Base-by-base conservation (phyloP, 192 early-diverging fungal species). In the Backusella tuberculispora region DNA sequence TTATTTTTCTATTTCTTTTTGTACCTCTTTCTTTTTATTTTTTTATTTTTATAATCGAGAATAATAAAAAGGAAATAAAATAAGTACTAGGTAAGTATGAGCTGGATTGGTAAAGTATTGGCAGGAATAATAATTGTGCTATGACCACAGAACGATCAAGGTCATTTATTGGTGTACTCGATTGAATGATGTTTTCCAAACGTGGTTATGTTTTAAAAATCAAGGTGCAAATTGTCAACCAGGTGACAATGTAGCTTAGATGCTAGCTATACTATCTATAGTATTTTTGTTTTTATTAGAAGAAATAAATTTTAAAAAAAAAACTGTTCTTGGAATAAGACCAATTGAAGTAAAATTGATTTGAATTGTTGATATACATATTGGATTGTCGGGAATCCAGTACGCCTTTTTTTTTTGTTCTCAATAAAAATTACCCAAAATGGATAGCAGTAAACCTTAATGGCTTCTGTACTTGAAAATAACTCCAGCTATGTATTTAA, bases 121-220 rank as follows among this genome's bases (percentile, higher is more conserved):
- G 26, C 2, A 60, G 50, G 21, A 60, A 4, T 60, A 60, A 13
- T 4, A 2, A 60, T 60, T 26, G 53, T 60, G 21, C 26, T 10
- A 24, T 60, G 53, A 60, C 21, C 21, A n/a, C 12, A 24, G 53
- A 21, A 12, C 21, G 26, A 60, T 34, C 21, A 26, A 60, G 53
- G 21, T 5, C 3, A 60, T 13, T 10, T 13, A 60, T 60, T 60
- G 53, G 53, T 60, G 26, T 26, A 13, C 8, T 60, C 17, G 9
- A 21, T 60, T 24, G 26, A 60, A 60, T 60, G 53, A 60, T 60
- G 53, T 60, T 60, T 34, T 60, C 53, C 53, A 60, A 60, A 60
- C 19, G 53, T 60, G 53, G 53, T 60, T 60, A 60, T 60, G 0
- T 60, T 60, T 26, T 60, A 60, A 24, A 26, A 24, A 13, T 26